phyloP scores from a whole-genome alignment of 1,284 basidiomycete species.

The Boletellus deceptivus region DNA sequence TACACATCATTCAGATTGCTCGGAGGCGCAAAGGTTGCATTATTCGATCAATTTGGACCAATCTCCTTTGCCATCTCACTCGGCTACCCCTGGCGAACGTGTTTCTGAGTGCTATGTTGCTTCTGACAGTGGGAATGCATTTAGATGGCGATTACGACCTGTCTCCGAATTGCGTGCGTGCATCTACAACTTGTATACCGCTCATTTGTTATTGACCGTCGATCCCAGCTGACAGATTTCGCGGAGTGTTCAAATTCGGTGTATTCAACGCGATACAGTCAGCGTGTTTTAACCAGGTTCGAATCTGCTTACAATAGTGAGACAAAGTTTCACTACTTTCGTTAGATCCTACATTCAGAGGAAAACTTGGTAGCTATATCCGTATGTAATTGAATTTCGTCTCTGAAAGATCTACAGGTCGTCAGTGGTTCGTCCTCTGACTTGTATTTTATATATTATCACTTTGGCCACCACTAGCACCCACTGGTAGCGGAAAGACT shows the following conservation, averaged over 20 bases:
- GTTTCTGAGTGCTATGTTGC: neutral
- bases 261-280: constrained; percentile 92
- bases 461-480: constrained; percentile 50
- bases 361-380: constrained; percentile 66
- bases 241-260: constrained; percentile 80
- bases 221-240: constrained; percentile 73
- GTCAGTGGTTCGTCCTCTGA: constrained; percentile 62
- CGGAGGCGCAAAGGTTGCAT: neutral
- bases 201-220: neutral
- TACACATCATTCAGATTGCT: neutral
- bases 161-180: constrained; percentile 69
- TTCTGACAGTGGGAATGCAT: constrained; percentile 17
- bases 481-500: constrained; percentile 92
- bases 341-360: constrained; percentile 62
- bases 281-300: constrained; percentile 72
- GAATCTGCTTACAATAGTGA: constrained; percentile 20
- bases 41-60: neutral
- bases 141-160: constrained; percentile 54
- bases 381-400: constrained; percentile 1
- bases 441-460: constrained; percentile 3
- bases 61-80: neutral
- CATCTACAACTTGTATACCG: neutral
- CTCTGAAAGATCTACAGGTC: constrained; percentile 45
- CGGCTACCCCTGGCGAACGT: neutral
- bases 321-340: neutral